Evolutionary conservation across 768 basidiomycete genomes (phyloP).

Genomic region (Suillus spraguei): DNA sequence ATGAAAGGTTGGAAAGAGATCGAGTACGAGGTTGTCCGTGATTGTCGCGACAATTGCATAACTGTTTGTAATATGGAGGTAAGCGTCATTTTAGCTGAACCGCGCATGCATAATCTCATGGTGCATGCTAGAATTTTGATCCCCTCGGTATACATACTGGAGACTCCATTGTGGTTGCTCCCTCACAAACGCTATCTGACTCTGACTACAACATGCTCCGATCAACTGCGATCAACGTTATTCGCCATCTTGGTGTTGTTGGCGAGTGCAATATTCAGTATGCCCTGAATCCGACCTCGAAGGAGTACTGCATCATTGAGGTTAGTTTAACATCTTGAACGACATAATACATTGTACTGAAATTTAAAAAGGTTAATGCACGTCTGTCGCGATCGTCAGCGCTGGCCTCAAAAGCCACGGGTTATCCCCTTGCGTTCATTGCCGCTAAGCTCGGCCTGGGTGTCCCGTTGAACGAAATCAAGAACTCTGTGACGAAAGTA

Average conservation of each 20-base stretch:
- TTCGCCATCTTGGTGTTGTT: slow-evolving; percentile 96
- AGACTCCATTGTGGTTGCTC: slow-evolving; percentile 97
- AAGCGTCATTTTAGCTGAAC: slow-evolving; percentile 27
- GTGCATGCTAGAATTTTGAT: slow-evolving; percentile 83
- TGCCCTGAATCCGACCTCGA: slow-evolving; percentile 91
- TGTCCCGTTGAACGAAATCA: slow-evolving; percentile 97
- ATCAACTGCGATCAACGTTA: slow-evolving; percentile 97
- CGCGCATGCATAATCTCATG: not conserved
- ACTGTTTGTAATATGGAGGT: slow-evolving; percentile 99
- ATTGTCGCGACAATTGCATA: slow-evolving; percentile 98
- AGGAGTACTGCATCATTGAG: slow-evolving; percentile 99
- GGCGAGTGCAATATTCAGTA: slow-evolving; percentile 99
- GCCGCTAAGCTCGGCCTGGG: slow-evolving; percentile 97
- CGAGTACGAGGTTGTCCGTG: slow-evolving; percentile 98
- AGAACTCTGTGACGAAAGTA: slow-evolving; percentile 95
- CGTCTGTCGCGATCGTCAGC: slow-evolving; percentile 97
- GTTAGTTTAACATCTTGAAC: slow-evolving; percentile 38
- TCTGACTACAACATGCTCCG: slow-evolving; percentile 99
- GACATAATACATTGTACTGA: slow-evolving; percentile 11
- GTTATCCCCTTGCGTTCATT: slow-evolving; percentile 97
- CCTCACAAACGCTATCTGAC: slow-evolving; percentile 98
- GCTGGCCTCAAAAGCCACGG: slow-evolving; percentile 96
- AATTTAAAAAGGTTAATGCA: slow-evolving; percentile 72
- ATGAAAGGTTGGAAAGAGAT: slow-evolving; percentile 99
- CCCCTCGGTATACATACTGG: slow-evolving; percentile 98